Conservation (phyloP, 495 filamentous ascomycete genomes). For the Hypoxylon rickii region DNA sequence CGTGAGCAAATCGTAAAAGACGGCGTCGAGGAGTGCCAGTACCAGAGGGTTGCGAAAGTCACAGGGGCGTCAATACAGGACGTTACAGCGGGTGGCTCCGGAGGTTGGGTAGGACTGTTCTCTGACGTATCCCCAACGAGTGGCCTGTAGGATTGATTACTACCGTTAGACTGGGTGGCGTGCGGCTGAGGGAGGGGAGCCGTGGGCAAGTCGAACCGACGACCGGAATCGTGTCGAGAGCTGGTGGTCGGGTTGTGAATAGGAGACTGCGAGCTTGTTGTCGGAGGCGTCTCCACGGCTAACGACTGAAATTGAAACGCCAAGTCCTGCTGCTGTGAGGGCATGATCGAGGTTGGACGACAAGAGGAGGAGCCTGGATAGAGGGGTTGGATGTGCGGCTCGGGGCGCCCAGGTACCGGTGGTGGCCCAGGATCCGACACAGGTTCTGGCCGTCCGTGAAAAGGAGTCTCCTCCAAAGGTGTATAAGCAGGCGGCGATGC, state of each 20-base stretch:
- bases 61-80: conserved; percentile 23
- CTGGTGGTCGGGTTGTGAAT: too few species aligned
- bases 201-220: too few species aligned
- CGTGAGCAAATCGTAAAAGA: conserved; percentile 35
- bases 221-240: too few species aligned
- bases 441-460: not conserved
- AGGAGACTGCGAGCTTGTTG: not conserved
- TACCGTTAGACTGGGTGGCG: too few species aligned
- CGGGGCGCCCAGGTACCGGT: not conserved
- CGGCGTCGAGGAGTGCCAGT: conserved; percentile 22
- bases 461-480: not conserved
- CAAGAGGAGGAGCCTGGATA: too few species aligned
- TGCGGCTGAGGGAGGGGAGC: too few species aligned
- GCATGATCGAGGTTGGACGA: not conserved
- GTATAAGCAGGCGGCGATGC: not conserved
- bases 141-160: too few species aligned
- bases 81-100: conserved; percentile 9
- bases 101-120: not conserved
- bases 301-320: conserved; percentile 8
- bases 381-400: too few species aligned
- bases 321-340: not conserved
- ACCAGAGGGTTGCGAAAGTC: conserved; percentile 35
- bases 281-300: not conserved
- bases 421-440: not conserved
- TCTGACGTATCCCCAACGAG: too few species aligned